These are phyloP conservation scores for Alopecurus myosuroides DNA, from an alignment of 176 grass and related monocot species.

Conservation along the genomic window DNA sequence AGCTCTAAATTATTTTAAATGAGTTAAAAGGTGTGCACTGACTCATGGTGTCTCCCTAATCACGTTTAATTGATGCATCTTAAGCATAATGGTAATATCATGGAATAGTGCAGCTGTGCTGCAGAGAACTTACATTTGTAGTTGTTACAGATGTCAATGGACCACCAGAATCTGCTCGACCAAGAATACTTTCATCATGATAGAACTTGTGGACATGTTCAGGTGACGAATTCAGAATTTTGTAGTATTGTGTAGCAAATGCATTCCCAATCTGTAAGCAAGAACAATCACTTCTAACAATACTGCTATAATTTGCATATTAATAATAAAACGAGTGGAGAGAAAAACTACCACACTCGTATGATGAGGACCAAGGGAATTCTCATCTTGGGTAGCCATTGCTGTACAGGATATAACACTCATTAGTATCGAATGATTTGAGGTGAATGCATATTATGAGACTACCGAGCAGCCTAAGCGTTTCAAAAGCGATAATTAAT, in stretches of 20 bases:
- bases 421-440: neutral
- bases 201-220: slow-evolving; percentile 70
- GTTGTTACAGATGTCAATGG: slow-evolving; percentile 56
- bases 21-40: neutral
- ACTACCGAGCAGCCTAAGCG: neutral
- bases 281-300: neutral
- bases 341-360: slow-evolving; percentile 26
- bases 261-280: slow-evolving; percentile 60
- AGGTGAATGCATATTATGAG: neutral
- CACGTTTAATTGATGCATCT: neutral
- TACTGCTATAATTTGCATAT: neutral
- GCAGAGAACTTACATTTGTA: slow-evolving; percentile 43
- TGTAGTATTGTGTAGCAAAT: slow-evolving; percentile 86
- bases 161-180: slow-evolving; percentile 67
- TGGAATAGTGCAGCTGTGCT: neutral
- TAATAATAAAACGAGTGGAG: neutral
- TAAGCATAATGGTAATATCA: neutral
- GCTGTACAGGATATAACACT: slow-evolving; percentile 14
- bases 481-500: neutral
- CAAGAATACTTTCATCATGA: slow-evolving; percentile 61
- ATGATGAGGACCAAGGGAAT: neutral
- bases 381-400: slow-evolving; percentile 23
- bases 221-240: slow-evolving; percentile 39
- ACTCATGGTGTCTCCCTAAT: neutral
- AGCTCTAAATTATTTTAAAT: neutral